These are phyloP conservation scores for Protomyces arabidopsidicola DNA, from an alignment of 1,139 yeast species.

Conservation along the genomic window DNA sequence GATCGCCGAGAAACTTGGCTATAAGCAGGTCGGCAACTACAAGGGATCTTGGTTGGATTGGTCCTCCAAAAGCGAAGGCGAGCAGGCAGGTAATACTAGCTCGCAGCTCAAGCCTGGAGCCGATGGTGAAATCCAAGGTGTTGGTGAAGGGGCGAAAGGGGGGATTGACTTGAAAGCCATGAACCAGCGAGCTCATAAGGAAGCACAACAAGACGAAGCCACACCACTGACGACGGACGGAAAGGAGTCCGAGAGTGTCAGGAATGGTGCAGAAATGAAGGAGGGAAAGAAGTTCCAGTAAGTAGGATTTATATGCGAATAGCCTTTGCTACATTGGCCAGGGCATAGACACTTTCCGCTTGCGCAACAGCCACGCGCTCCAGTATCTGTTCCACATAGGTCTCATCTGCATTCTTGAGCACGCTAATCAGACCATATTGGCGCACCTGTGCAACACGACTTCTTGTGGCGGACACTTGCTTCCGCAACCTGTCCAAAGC, in stretches of 20 bases:
- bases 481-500: background rate
- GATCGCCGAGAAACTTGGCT: constrained; percentile 85
- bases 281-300: constrained; percentile 15
- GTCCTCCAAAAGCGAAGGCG: constrained; percentile 38
- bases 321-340: background rate
- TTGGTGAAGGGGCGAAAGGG: constrained; percentile 21
- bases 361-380: background rate
- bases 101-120: background rate
- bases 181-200: constrained; percentile 15
- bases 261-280: constrained; percentile 14
- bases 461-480: background rate
- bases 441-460: background rate
- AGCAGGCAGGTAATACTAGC: background rate
- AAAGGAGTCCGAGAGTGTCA: constrained; percentile 23
- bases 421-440: background rate
- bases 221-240: background rate
- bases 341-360: background rate
- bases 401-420: background rate
- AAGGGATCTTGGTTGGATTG: constrained; percentile 85
- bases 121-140: constrained; percentile 7
- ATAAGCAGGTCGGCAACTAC: constrained; percentile 52
- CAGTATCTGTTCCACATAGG: background rate
- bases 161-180: constrained; percentile 20
- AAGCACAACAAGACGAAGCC: constrained; percentile 3
- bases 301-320: background rate